Base-by-base conservation (phyloP, 148 eudicot species). In the Vaccinium vitisidaea region DNA sequence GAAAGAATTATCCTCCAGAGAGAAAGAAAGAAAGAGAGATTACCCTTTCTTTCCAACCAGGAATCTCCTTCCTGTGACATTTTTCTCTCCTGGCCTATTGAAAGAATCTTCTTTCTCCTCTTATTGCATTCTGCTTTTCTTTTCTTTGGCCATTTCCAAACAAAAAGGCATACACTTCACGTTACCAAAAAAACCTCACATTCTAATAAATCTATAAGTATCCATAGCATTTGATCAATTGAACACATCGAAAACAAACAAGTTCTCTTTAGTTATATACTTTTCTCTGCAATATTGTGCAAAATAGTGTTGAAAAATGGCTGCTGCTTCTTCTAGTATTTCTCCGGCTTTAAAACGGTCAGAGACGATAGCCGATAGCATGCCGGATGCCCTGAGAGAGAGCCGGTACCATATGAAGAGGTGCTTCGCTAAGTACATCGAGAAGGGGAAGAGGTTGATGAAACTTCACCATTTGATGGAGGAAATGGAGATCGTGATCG, bases 351-450 rank as follows among this genome's bases (percentile, higher is more conserved):
- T 93, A 85, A 90, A 92, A 88, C 88, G 95, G 70, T 90, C 94
- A 0, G 98, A 96, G 59, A 87, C 96, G 1, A 87, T 92, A 23
- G 92, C 92, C 0, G 97, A 92, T 53, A 92, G 90, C 89, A 94
- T 94, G 99, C 95, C 98, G 3, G 98, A 93, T 25, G 97, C 98
- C n/a, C 84, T 92, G 56, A 96, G 91, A 77, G 90, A 91, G 70
- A 91, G 95, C 90, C 85, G 98, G 55, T 94, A 96, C 90, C 91
- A 92, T 58, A 92, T 93, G 99, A 96, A 93, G 87, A 93, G 78
- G 87, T 92, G 94, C 86, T 94, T 96, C 61, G 89, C 92, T 1
- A 87, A 91, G 90, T 96, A 92, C 63, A 48, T 84, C 0, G 93
- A 92, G 87, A 88, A 92, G 65, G 99, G 99, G 18, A 93, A 82